Evolutionary conservation across 139 green algal species (phyloP).

Genomic region (Limnomonas spitsbergensis): DNA sequence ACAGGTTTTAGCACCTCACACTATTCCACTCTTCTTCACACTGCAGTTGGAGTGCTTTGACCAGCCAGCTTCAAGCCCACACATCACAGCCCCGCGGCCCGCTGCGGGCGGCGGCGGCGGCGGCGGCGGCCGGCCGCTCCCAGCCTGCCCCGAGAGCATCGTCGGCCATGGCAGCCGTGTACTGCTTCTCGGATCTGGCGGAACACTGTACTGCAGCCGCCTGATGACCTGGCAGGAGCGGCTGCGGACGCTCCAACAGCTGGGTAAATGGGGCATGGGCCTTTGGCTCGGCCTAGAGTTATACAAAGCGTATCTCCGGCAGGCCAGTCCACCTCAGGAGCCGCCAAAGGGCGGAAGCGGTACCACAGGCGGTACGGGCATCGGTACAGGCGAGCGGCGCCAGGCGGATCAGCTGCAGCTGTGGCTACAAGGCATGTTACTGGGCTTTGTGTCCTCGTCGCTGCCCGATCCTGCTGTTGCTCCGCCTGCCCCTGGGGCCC

Average conservation of each 20-base stretch:
- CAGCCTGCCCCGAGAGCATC: slow-evolving; percentile 20
- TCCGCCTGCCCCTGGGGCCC: too few species aligned
- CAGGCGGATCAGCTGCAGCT: slow-evolving; percentile 23
- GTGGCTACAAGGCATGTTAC: slow-evolving; percentile 44
- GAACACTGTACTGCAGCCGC: slow-evolving; percentile 38
- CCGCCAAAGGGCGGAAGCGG: not conserved
- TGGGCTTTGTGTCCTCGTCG: slow-evolving; percentile 28
- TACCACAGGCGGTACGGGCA: not conserved
- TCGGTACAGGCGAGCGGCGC: not conserved
- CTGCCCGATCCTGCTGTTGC: not conserved
- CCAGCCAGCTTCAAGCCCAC: slow-evolving; percentile 2
- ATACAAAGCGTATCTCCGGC: slow-evolving; percentile 16
- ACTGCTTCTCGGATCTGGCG: slow-evolving; percentile 35
- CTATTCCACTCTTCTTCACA: not conserved
- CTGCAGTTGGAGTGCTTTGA: slow-evolving; percentile 35
- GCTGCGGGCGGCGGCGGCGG: not conserved
- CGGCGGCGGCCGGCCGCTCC: not conserved
- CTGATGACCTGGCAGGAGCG: slow-evolving; percentile 56
- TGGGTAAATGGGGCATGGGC: slow-evolving; percentile 44
- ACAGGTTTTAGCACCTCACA: not conserved
- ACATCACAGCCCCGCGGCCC: not conserved
- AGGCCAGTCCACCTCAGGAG: not conserved
- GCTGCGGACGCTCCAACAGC: slow-evolving; percentile 47
- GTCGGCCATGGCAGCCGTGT: slow-evolving; percentile 25
- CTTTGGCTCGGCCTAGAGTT: slow-evolving; percentile 44